A percentile compares a stretch with the other conserved stretches of the same genome.
Conservation (phyloP, 2,329 filamentous ascomycete species). For the Sodiomyces alkalinus region DNA sequence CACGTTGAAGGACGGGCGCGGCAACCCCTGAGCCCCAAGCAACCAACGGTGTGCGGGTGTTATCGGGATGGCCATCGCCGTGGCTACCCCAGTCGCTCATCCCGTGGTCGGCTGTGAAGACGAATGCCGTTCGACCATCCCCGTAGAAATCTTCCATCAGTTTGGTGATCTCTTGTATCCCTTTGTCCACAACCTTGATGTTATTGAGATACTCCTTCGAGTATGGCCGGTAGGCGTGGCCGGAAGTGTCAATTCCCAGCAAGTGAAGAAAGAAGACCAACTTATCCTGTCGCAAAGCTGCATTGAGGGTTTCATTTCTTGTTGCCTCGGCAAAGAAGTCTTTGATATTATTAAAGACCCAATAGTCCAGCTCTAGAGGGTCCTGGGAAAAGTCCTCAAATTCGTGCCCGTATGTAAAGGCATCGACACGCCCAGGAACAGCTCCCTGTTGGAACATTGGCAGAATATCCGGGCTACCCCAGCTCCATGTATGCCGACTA, state of each 20-base stretch:
- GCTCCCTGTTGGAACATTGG: slow-evolving; percentile 97
- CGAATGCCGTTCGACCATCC: slow-evolving; percentile 75
- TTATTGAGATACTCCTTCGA: slow-evolving; percentile 92
- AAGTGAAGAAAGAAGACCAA: slow-evolving; percentile 91
- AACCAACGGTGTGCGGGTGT: slow-evolving; percentile 85
- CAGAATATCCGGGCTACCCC: slow-evolving; percentile 94
- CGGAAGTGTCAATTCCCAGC: slow-evolving; percentile 79
- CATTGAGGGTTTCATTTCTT: slow-evolving; percentile 59
- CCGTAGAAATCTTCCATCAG: slow-evolving; percentile 76
- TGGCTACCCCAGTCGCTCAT: slow-evolving; percentile 99
- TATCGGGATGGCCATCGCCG: slow-evolving; percentile 93
- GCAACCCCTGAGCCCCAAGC: slow-evolving; percentile 88
- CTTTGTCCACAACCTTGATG: slow-evolving; percentile 84
- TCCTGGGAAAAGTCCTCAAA: slow-evolving; percentile 82
- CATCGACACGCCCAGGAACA: slow-evolving; percentile 70
- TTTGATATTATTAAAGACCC: slow-evolving; percentile 94
- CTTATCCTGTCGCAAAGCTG: slow-evolving; percentile 64
- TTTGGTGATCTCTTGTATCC: slow-evolving; percentile 69
- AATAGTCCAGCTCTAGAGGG: slow-evolving; percentile 68
- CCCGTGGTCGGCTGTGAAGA: slow-evolving; percentile 95
- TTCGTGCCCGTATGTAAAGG: slow-evolving; percentile 70
- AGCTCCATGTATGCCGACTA: slow-evolving; percentile 95
- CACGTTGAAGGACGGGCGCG: slow-evolving; percentile 44
- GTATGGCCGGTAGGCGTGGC: slow-evolving; percentile 76
- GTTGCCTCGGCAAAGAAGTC: slow-evolving; percentile 69